Evolutionary conservation across 345 rosid species (phyloP).

Genomic region (Eucalyptus cloeziana): DNA sequence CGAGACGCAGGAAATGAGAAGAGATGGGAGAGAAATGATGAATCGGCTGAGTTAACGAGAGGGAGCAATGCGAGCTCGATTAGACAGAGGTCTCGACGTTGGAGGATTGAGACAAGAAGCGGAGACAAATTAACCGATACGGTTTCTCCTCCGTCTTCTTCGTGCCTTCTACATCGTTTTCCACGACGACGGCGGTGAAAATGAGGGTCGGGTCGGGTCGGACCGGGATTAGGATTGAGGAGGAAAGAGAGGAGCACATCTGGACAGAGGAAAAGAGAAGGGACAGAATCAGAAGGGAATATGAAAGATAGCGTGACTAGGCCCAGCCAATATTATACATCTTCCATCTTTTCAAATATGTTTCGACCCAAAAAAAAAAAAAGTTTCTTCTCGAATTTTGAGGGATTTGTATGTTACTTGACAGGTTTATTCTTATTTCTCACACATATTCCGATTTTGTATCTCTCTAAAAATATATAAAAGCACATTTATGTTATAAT

Average conservation of each 20-base stretch:
- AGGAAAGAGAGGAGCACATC: background rate
- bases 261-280: background rate
- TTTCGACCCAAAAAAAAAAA: background rate
- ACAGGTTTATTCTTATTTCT: background rate
- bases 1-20: background rate
- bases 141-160: background rate
- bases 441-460: background rate
- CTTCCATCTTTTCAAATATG: background rate
- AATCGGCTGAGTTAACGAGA: background rate
- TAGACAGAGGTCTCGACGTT: background rate
- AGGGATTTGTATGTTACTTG: background rate
- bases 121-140: background rate
- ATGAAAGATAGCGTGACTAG: background rate
- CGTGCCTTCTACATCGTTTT: background rate
- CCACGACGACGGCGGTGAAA: background rate
- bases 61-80: background rate
- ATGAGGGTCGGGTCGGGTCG: background rate
- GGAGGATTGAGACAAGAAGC: background rate
- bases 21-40: background rate
- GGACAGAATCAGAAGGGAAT: background rate
- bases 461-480: background rate
- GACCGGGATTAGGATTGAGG: background rate
- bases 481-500: background rate
- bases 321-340: background rate
- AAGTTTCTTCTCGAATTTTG: background rate